Base-by-base conservation (phyloP, 2,329 filamentous ascomycete species). In the Atkinsonella hypoxylon region DNA sequence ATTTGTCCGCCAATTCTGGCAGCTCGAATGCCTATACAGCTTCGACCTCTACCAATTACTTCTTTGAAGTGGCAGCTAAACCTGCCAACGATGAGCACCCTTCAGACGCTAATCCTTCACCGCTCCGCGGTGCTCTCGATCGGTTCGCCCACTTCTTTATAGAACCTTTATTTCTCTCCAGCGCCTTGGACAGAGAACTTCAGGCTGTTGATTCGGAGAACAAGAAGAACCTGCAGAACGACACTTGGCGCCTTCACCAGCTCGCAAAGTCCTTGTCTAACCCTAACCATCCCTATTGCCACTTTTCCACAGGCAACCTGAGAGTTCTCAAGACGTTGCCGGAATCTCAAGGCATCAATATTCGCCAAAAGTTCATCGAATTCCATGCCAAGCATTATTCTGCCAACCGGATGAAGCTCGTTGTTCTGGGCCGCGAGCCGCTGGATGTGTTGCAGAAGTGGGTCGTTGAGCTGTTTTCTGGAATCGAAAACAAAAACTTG, bases 111-210 rank as follows among this genome's bases (percentile, higher is more conserved):
- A 79, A 81, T 56, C 71, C 76, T 0, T 81, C 78, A 15, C 76
- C 78, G 1, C 61, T 96, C 5, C 83, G 85, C 63, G 89, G 89
- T 22, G 90, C 86, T 4, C 74, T 96, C 48, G 90, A 96, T 64
- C 83, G 89, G 34, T 96, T 96, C 67, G 86, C 90, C 12, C 89
- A 95, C 64, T 96, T 96, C 70, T 96, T 96, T 66, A 83, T 95
- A 56, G 79, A 85, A 54, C 90, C 90, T 0, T 75, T 96, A 34
- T 96, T 96, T 65, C 75, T 94, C 10, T 82, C 85, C 49, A 88
- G 82, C 56, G 93, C 89, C 0, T 68, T 96, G 46, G 90, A 96
- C 59, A 80, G 90, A 47, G 90, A 96, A 69, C 74, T 96, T 55
- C 82, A 79, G 57, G 90, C 90, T 1, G 90, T 96, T 18, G 89